A percentile compares a stretch with the other conserved stretches of the same genome.
Evolutionary conservation across 345 rosid genomes (phyloP).

Genomic region (Adansonia digitata): DNA sequence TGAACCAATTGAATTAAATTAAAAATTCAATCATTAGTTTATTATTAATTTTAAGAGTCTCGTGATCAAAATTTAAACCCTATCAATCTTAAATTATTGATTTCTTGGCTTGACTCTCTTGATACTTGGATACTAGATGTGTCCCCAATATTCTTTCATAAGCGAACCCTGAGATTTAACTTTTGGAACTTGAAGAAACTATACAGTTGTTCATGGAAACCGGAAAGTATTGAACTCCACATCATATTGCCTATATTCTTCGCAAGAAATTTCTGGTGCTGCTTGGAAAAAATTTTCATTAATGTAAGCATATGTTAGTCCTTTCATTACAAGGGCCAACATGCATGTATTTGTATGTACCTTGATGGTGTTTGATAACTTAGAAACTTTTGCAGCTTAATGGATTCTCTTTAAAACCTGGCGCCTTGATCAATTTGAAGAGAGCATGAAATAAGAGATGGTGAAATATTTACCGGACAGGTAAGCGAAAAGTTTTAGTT

Average conservation of each 20-base stretch:
- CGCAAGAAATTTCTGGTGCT: no score
- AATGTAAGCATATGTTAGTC: slow-evolving; percentile 21
- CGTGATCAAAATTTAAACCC: no score
- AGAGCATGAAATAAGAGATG: background rate
- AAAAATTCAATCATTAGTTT: no score
- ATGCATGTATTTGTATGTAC: background rate
- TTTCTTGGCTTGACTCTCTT: background rate
- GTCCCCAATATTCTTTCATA: background rate
- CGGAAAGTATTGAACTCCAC: no score
- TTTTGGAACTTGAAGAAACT: slow-evolving; percentile 19
- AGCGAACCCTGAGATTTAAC: background rate
- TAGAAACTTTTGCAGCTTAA: slow-evolving; percentile 8
- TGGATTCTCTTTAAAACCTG: no score
- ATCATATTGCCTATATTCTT: no score
- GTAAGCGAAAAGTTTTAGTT: no score
- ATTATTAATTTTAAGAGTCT: no score
- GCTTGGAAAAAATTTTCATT: slow-evolving; percentile 20
- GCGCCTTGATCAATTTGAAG: no score
- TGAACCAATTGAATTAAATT: no score
- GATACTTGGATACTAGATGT: background rate
- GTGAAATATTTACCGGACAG: slow-evolving; percentile 16
- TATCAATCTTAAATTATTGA: no score
- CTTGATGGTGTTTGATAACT: background rate
- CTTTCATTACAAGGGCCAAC: background rate
- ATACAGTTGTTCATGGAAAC: slow-evolving; percentile 23